A percentile compares a stretch with the other conserved stretches of the same genome.
These are phyloP conservation scores for Cordyceps fumosorosea DNA, from an alignment of 2,329 filamentous ascomycete species.

Conservation along the genomic window DNA sequence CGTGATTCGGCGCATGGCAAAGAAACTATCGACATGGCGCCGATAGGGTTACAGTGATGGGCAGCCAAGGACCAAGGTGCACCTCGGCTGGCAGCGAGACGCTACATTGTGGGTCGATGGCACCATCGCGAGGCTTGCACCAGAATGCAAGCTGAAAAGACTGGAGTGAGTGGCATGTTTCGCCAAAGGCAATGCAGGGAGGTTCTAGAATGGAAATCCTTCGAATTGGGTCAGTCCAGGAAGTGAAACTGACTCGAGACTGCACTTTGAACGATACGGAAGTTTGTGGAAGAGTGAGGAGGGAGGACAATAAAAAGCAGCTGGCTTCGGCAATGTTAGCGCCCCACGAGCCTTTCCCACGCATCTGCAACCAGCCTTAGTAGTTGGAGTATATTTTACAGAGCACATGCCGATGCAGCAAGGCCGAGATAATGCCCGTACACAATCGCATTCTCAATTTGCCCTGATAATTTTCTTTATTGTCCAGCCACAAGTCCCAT, in stretches of 20 bases:
- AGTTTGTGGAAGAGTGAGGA: too few species aligned
- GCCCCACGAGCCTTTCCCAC: too few species aligned
- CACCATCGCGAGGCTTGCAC: constrained; percentile 10
- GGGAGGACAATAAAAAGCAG: too few species aligned
- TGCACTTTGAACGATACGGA: too few species aligned
- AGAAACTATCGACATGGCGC: background rate
- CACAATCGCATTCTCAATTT: background rate
- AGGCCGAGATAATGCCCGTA: too few species aligned
- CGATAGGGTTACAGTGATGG: background rate
- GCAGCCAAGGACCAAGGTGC: background rate
- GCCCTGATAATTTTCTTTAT: background rate
- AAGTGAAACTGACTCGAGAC: too few species aligned
- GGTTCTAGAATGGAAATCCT: background rate
- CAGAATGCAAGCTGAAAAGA: background rate
- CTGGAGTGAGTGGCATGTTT: background rate
- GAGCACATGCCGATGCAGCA: too few species aligned
- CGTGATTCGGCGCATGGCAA: background rate
- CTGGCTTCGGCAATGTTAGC: too few species aligned
- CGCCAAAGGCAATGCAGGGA: background rate
- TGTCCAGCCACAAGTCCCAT: background rate
- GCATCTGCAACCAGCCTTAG: too few species aligned
- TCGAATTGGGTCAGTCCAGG: too few species aligned
- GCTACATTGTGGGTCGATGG: constrained; percentile 4
- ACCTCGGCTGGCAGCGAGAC: background rate
- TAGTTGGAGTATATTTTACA: too few species aligned